Evolutionary conservation across 768 basidiomycete genomes (phyloP).

Genomic region (Mycena belliarum): DNA sequence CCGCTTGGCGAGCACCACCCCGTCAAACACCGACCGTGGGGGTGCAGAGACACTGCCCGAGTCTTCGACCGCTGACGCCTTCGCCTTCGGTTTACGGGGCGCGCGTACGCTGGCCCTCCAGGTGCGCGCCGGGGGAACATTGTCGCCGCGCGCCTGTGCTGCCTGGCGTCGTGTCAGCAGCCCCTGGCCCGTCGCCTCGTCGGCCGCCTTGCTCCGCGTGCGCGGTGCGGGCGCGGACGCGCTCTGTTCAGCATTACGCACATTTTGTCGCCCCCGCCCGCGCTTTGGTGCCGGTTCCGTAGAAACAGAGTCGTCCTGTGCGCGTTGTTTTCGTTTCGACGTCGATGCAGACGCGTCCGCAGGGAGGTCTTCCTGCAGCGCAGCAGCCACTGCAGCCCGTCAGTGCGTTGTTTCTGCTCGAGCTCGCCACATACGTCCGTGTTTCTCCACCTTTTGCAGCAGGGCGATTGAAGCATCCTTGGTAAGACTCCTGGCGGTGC

Average conservation of each 20-base stretch:
- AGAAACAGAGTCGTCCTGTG: background rate
- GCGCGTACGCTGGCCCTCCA: background rate
- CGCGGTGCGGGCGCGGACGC: background rate
- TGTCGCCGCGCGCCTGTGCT: constrained; percentile 7
- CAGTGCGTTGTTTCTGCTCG: background rate
- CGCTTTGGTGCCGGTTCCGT: constrained; percentile 2
- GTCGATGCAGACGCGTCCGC: background rate
- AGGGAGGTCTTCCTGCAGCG: constrained; percentile 1
- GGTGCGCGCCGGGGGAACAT: constrained; percentile 1
- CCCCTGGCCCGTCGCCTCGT: background rate
- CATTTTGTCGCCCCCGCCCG: background rate
- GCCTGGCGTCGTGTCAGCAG: constrained; percentile 7
- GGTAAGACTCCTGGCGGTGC: background rate
- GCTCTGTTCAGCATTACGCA: background rate
- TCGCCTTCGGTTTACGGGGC: constrained; percentile 1
- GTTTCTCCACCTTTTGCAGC: constrained; percentile 14
- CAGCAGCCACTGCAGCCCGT: constrained; percentile 5
- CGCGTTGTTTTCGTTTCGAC: constrained; percentile 15
- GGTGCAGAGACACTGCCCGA: background rate
- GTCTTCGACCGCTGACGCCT: background rate
- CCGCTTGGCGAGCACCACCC: constrained; percentile 11
- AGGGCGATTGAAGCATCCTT: constrained; percentile 13
- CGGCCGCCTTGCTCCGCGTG: background rate
- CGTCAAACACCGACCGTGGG: constrained; percentile 11
- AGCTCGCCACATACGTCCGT: constrained; percentile 12